phyloP scores from a whole-genome alignment of 768 basidiomycete genomes.

The Pleurotus tuber-regium region DNA sequence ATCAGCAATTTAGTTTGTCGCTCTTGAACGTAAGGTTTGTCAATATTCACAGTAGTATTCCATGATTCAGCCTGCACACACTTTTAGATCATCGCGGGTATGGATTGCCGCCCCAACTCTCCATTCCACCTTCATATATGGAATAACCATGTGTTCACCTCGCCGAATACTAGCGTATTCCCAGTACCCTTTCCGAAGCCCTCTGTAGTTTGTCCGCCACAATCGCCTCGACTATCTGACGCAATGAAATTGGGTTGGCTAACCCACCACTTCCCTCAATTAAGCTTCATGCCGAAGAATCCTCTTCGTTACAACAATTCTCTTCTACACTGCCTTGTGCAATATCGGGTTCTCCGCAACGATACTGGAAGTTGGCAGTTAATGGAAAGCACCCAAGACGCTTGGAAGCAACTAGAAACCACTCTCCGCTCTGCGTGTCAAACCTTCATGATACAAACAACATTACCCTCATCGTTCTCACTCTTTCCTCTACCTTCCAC shows the following conservation, averaged over 20 bases:
- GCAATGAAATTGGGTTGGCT: conserved; percentile 1
- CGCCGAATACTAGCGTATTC: background rate
- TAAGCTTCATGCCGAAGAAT: background rate
- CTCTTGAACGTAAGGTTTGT: too few relatives aligned
- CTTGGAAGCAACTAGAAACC: background rate
- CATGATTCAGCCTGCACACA: too few relatives aligned
- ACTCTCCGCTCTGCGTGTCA: background rate
- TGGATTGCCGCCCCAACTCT: too few relatives aligned
- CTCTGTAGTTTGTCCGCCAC: background rate
- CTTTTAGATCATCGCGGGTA: too few relatives aligned
- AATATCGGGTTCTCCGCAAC: too few relatives aligned
- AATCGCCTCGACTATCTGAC: background rate
- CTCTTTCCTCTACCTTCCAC: conserved; percentile 4
- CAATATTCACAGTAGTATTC: too few relatives aligned
- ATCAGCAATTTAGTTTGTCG: too few relatives aligned
- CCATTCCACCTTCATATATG: too few relatives aligned
- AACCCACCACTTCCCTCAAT: background rate
- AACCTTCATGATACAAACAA: background rate
- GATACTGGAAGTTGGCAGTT: background rate
- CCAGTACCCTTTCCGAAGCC: background rate
- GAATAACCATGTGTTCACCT: background rate
- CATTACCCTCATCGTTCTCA: conserved; percentile 6
- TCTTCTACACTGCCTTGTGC: conserved; percentile 5
- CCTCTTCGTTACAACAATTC: background rate
- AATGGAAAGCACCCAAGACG: background rate